These are phyloP conservation scores for Mycena chlorophos DNA, from an alignment of 768 basidiomycete genomes.

Conservation along the genomic window DNA sequence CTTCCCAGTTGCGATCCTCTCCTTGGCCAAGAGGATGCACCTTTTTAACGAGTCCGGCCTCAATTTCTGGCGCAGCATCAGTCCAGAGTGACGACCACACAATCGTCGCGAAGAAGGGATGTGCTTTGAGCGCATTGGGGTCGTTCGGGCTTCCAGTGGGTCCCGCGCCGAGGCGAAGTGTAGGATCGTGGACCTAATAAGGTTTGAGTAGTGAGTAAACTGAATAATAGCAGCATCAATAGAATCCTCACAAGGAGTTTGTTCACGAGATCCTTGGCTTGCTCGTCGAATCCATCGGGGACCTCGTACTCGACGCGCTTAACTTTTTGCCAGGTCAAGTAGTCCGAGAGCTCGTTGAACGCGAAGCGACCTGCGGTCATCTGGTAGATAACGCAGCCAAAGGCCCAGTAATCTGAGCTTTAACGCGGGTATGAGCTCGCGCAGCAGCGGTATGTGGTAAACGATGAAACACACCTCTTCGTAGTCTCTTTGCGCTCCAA, in stretches of 20 bases:
- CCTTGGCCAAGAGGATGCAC: slow-evolving; percentile 34
- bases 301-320: slow-evolving; percentile 84
- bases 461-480: slow-evolving; percentile 54
- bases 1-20: slow-evolving; percentile 47
- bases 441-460: slow-evolving; percentile 9
- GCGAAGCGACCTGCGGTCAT: slow-evolving; percentile 90
- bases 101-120: slow-evolving; percentile 53
- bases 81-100: slow-evolving; percentile 60
- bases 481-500: slow-evolving; percentile 72
- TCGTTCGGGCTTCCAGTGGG: slow-evolving; percentile 36
- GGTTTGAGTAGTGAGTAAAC: too few relatives aligned
- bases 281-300: slow-evolving; percentile 80
- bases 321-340: slow-evolving; percentile 94
- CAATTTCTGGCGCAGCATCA: slow-evolving; percentile 50
- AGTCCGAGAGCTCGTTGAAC: slow-evolving; percentile 89
- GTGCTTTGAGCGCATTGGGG: slow-evolving; percentile 47
- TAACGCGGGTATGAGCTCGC: slow-evolving; percentile 9
- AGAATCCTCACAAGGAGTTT: slow-evolving; percentile 60
- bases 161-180: slow-evolving; percentile 52
- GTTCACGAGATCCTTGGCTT: slow-evolving; percentile 79
- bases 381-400: slow-evolving; percentile 93
- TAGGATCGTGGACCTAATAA: slow-evolving; percentile 51
- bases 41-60: slow-evolving; percentile 55
- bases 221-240: neutral
- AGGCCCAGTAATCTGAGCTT: slow-evolving; percentile 93